Evolutionary conservation across 257 asterid genomes (phyloP).

Genomic region (Handroanthus guayacan): DNA sequence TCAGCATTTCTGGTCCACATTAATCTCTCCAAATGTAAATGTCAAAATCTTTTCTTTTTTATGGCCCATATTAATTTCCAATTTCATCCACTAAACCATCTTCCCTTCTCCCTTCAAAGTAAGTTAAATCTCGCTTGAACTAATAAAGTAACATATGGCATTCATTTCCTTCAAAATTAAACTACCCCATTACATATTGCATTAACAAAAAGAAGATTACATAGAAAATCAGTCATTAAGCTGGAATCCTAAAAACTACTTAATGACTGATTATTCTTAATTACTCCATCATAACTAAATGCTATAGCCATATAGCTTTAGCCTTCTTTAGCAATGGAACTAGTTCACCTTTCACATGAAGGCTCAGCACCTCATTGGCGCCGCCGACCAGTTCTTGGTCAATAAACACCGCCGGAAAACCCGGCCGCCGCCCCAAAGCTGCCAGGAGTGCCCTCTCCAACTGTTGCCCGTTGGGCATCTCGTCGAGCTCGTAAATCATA

Average conservation of each 20-base stretch:
- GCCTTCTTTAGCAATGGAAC: constrained; percentile 77
- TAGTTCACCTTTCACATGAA: constrained; percentile 71
- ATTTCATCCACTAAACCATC: neutral
- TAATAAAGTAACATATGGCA: neutral
- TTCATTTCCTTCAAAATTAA: no score
- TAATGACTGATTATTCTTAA: constrained; percentile 33
- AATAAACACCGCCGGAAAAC: constrained; percentile 73
- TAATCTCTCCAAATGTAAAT: neutral
- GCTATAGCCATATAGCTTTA: constrained; percentile 75
- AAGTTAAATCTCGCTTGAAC: neutral
- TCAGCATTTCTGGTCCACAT: neutral
- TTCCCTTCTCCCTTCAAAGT: neutral
- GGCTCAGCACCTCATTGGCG: constrained; percentile 76
- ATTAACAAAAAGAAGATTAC: constrained; percentile 25
- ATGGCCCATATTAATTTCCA: neutral
- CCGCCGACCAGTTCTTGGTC: constrained; percentile 72
- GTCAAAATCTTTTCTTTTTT: neutral
- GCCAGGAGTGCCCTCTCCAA: constrained; percentile 61
- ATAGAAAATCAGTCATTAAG: constrained; percentile 34
- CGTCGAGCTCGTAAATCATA: constrained; percentile 65
- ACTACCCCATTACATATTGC: no score
- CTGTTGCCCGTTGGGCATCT: constrained; percentile 61
- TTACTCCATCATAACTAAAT: constrained; percentile 3
- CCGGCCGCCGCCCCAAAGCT: constrained; percentile 40
- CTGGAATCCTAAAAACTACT: constrained; percentile 27